phyloP scores from a whole-genome alignment of 495 filamentous ascomycete species.

The Physcia stellaris region DNA sequence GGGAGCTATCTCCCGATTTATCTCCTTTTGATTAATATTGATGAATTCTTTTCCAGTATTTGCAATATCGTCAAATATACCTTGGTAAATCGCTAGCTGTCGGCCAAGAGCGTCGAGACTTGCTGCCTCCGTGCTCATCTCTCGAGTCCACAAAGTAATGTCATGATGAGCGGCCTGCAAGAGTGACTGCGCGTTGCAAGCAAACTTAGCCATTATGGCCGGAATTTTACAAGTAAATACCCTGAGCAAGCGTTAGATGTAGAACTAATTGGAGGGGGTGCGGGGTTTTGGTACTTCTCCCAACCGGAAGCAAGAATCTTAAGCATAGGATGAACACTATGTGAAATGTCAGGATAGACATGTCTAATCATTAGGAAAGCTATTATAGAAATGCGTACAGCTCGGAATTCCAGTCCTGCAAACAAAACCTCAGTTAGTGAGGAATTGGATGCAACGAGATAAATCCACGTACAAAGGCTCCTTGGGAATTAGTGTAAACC shows the following conservation, averaged over 20 bases:
- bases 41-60: conserved; percentile 20
- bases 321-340: no score
- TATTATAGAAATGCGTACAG: no score
- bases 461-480: no score
- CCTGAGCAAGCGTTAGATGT: no score
- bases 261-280: no score
- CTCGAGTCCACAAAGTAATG: conserved; percentile 23
- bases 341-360: no score
- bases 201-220: conserved; percentile 21
- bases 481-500: conserved; percentile 20
- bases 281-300: no score
- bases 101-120: conserved; percentile 25
- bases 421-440: no score
- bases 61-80: conserved; percentile 22
- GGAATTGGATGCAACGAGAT: no score
- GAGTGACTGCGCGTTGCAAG: conserved; percentile 9
- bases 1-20: conserved; percentile 41
- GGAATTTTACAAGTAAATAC: conserved; percentile 35
- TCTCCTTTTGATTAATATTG: conserved; percentile 36
- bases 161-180: conserved; percentile 29
- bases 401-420: conserved; percentile 13
- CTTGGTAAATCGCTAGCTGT: conserved; percentile 32
- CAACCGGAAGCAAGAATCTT: conserved; percentile 38
- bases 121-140: conserved; percentile 20
- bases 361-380: no score